Conservation (phyloP, 495 filamentous ascomycete species). For the Penicillium roqueforti region DNA sequence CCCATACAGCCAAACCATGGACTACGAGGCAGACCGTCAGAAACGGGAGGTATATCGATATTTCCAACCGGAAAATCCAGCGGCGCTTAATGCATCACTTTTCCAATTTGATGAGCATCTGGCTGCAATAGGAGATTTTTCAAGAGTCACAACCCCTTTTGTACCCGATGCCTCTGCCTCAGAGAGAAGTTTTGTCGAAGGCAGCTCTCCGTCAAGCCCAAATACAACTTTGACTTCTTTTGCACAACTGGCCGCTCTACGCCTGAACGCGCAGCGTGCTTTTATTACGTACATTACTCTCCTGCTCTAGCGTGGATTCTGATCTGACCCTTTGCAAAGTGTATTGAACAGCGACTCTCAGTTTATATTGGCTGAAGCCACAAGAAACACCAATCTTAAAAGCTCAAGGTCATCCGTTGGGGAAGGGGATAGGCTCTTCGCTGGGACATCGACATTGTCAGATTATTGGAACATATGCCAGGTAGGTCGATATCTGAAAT, state of each 20-base stretch:
- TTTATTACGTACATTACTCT: constrained; percentile 17
- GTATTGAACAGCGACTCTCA: constrained; percentile 37
- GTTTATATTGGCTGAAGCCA: constrained; percentile 48
- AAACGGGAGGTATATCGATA: constrained; percentile 33
- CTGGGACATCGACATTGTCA: constrained; percentile 32
- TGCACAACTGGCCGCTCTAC: constrained; percentile 39
- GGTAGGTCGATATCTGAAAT: constrained; percentile 22
- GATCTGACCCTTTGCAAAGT: background rate
- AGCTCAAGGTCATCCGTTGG: constrained; percentile 24
- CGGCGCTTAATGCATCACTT: background rate
- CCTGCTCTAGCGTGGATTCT: background rate
- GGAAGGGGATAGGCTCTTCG: constrained; percentile 40
- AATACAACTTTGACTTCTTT: constrained; percentile 40
- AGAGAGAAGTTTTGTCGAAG: background rate
- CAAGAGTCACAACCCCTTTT: background rate
- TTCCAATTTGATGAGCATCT: background rate
- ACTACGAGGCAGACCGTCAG: constrained; percentile 17
- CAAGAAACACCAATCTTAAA: constrained; percentile 38
- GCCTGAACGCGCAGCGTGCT: constrained; percentile 38
- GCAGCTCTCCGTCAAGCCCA: constrained; percentile 33
- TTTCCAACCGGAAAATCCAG: constrained; percentile 22
- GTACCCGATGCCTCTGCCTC: background rate
- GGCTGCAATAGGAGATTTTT: background rate
- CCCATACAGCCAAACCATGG: background rate
- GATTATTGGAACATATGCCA: constrained; percentile 27